Evolutionary conservation across 805 yeast genomes (phyloP), one percentile per base, ranked within the genome.

Genomic region (Candida ascalaphidarum): DNA sequence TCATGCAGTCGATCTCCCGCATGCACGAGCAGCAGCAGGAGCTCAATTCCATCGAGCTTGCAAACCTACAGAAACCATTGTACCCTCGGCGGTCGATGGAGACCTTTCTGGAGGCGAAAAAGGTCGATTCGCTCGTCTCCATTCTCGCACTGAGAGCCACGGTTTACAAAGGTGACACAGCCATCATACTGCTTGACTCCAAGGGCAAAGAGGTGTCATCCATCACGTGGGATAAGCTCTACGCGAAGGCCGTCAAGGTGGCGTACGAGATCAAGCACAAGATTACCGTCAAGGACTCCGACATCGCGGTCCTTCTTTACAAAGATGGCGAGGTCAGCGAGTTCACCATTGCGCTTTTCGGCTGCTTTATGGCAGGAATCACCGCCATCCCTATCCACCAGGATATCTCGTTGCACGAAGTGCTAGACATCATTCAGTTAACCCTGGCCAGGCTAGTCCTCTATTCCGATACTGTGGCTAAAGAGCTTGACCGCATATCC

Each of bases 381-480:
- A 88, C 92, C 2, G 97, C 97, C 0, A 89, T 92, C 4, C 98
- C 98, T 0, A 75, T 92, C 23, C 82, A 82, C 30, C 77, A 85
- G 33, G 81, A 77, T 30, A 68, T 75, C 16, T 78, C 80, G 18
- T 56, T 77, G 16, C 61, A 62, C 23, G 95, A 86, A 37, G 74
- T 86, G 35, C 65, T 74, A 10, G 77, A 74, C 35, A 80, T 88
- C 19, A 72, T 88, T 52, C 70, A 68, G 24, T 63, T 71, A 18
- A 82, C 96, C 0, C 82, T 78, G 33, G 70, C 94, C 1, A 85
- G 80, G 48, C 61, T 83, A 29, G 78, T 88, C 27, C 58, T 92
- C 17, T 77, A 84, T 39, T 83, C 96, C 0, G 96, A 88, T 19
- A 55, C 78, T 2, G 84, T 84, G 14, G 67, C 72, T 39, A 83